Conservation (phyloP, 1,284 basidiomycete species). For the Ustilago loliicola region DNA sequence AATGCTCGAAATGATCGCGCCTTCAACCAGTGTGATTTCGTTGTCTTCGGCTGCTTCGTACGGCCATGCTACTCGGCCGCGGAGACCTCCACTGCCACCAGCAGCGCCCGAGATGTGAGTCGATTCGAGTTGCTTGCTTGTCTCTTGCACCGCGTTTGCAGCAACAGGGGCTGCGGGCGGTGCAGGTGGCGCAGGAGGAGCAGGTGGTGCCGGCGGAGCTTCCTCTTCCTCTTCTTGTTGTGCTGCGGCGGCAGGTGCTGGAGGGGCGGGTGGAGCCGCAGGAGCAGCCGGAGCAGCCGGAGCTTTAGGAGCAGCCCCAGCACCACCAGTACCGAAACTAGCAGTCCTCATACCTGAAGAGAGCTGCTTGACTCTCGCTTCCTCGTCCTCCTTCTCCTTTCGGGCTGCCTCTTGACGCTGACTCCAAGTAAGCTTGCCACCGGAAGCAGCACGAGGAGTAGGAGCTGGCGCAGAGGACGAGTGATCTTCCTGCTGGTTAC, state of each 20-base stretch:
- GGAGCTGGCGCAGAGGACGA: conserved; percentile 40
- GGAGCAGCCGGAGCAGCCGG: conserved; percentile 42
- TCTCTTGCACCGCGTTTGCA: conserved; percentile 22
- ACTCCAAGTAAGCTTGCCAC: conserved; percentile 68
- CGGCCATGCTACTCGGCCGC: conserved; percentile 64
- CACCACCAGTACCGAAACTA: conserved; percentile 38
- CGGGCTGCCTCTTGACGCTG: conserved; percentile 66
- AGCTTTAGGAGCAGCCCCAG: conserved; percentile 19
- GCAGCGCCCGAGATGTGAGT: conserved; percentile 28
- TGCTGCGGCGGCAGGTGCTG: conserved; percentile 28
- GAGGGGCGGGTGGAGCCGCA: conserved; percentile 46
- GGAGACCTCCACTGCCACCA: conserved; percentile 29
- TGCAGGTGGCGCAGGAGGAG: conserved; percentile 29
- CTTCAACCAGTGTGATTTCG: conserved; percentile 64
- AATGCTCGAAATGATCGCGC: conserved; percentile 58
- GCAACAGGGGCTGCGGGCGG: conserved; percentile 26
- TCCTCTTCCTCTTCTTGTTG: conserved; percentile 17
- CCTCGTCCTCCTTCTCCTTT: conserved; percentile 64
- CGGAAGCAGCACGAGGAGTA: conserved; percentile 34
- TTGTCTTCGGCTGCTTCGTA: conserved; percentile 68
- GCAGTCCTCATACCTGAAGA: conserved; percentile 38
- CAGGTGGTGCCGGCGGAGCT: conserved; percentile 36
- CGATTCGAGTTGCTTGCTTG: conserved; percentile 41
- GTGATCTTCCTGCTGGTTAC: conserved; percentile 34
- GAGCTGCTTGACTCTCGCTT: conserved; percentile 37